Evolutionary conservation across 176 grass and related monocot species (phyloP), one percentile per base, ranked within the genome.

Genomic region (Bonia amplexicaulis): DNA sequence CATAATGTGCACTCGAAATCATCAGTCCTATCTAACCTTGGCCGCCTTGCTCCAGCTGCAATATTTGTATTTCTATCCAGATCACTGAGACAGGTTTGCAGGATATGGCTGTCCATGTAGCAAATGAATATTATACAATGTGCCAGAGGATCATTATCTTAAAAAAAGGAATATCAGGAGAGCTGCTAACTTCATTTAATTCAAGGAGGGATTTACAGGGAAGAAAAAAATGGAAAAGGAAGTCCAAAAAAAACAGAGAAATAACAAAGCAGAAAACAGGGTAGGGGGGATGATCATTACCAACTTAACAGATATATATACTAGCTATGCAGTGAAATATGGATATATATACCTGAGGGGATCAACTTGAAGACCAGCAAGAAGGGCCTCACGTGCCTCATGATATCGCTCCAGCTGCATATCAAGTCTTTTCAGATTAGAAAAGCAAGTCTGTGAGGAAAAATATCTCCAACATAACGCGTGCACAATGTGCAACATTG

Each of bases 1-100:
- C 96, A 99, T 65, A 94, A 85, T 63, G 91, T 99, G 83, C 96
- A 99, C 75, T 99, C 90, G 63, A 99, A 99, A 90, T 96, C 96
- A 91, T 96, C 91, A 45, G 86, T 86, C 78, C 88, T 91, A 22
- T 92, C 89, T 84, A 90, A 82, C 72, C 86, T 92, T 84, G 77
- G 80, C 23, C 79, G 75, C 82, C 83, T 94, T 60, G 78, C 82
- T 71, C 89, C 85, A 71, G 88, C 71, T 86, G 90, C 80, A 78
- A 88, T 85, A 86, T 84, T 89, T 85, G 82, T 76, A 77, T 71
- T 86, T 77, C 74, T 91, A 77, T 94, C 90, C 71, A 99, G 79
- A 80, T 99, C 82, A 66, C 69, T 74, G 84, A 99, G 81, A 78
- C 88, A 99, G 13, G 69, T 87, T 85, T 89, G 93, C 23, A 99